Percentiles rank a stretch among this genome's conserved stretches.
phyloP scores from a whole-genome alignment of 345 rosid genomes.

The Salix koriyanagi region DNA sequence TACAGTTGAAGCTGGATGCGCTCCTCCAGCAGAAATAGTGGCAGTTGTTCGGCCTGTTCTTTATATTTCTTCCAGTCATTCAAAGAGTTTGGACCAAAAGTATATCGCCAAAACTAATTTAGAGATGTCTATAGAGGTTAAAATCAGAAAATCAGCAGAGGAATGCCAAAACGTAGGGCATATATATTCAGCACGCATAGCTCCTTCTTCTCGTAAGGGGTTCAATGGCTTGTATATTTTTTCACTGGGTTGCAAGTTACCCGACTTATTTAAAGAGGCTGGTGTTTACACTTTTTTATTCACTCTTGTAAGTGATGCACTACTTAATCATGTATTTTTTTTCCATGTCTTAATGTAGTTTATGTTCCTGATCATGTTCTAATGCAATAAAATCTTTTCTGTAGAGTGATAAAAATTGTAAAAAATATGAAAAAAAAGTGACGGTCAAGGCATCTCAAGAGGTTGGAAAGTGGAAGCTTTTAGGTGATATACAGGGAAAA shows the following conservation, averaged over 20 bases:
- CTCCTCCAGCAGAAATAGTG: slow-evolving; percentile 49
- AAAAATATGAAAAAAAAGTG: slow-evolving; percentile 35
- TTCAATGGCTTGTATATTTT: slow-evolving; percentile 58
- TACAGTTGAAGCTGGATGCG: slow-evolving; percentile 42
- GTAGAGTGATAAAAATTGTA: slow-evolving; percentile 37
- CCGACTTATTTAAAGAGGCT: slow-evolving; percentile 39
- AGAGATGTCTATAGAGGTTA: slow-evolving; percentile 52
- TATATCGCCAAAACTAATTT: slow-evolving; percentile 35
- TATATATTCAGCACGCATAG: slow-evolving; percentile 21
- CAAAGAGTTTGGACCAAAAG: slow-evolving; percentile 50
- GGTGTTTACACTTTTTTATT: slow-evolving; percentile 55
- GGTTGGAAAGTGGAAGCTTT: slow-evolving; percentile 46
- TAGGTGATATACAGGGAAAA: slow-evolving; percentile 11
- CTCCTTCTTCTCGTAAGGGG: slow-evolving; percentile 45
- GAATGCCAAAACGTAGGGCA: slow-evolving; percentile 15
- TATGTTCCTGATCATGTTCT: slow-evolving; percentile 11
- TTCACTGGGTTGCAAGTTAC: slow-evolving; percentile 32
- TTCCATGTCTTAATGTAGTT: neutral
- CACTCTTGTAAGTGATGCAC: slow-evolving; percentile 40
- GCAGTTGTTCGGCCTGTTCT: slow-evolving; percentile 64
- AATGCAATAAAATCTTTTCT: slow-evolving; percentile 5
- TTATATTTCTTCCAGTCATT: slow-evolving; percentile 31
- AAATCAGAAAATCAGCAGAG: slow-evolving; percentile 14
- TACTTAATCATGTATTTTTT: neutral
- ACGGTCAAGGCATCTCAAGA: slow-evolving; percentile 38